phyloP scores from a whole-genome alignment of 179 eudicot species.

The Vitellaria paradoxa region DNA sequence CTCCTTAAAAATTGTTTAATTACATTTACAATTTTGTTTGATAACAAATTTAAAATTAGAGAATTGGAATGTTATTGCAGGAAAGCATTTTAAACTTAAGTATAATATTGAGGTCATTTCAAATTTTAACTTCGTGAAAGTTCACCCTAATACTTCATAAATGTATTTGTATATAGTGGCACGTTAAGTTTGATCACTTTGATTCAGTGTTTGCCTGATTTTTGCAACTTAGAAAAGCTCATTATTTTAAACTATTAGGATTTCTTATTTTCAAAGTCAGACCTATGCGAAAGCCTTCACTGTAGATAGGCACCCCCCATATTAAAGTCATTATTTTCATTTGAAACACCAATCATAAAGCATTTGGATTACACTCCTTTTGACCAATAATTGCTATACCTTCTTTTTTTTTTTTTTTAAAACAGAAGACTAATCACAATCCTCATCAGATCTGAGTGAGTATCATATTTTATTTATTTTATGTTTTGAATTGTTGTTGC shows the following conservation, averaged over 20 bases:
- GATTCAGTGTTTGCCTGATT: not conserved
- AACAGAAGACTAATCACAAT: not conserved
- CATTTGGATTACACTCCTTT: constrained; percentile 84
- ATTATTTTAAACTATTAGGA: not conserved
- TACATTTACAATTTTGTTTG: too few species aligned
- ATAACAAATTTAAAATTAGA: too few species aligned
- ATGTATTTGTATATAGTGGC: not conserved
- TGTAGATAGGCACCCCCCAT: not conserved
- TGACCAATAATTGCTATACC: constrained; percentile 49
- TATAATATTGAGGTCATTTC: not conserved
- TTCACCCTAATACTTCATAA: not conserved
- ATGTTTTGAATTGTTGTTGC: not conserved
- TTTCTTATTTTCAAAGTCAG: not conserved
- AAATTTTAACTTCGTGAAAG: not conserved
- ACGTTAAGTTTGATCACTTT: not conserved
- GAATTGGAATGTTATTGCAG: not conserved
- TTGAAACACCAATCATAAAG: constrained; percentile 51
- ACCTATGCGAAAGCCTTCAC: not conserved
- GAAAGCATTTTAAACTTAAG: not conserved
- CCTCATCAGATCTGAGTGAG: too few species aligned
- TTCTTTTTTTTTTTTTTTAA: too few species aligned
- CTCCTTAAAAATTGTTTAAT: too few species aligned
- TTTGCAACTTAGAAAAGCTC: not conserved
- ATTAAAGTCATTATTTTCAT: not conserved
- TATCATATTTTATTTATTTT: not conserved